Conservation (phyloP, 1,139 yeast species). For the Barnettozyma hawaiiensis region DNA sequence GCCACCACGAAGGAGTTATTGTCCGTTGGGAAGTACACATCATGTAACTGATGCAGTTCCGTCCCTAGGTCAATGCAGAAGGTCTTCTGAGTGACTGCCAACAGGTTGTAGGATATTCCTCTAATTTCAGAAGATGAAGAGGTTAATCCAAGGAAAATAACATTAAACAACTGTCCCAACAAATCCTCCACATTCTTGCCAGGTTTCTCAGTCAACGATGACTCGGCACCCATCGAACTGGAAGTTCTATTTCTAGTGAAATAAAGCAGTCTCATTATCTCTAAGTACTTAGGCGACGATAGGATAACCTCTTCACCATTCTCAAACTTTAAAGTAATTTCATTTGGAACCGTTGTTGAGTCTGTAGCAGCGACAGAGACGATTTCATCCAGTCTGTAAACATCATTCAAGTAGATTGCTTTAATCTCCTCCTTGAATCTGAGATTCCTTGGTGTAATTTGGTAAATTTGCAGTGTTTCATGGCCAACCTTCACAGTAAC, state of each 20-base stretch:
- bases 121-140: slow-evolving; percentile 55
- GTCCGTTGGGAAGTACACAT: slow-evolving; percentile 69
- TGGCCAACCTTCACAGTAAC: slow-evolving; percentile 67
- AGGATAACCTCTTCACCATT: slow-evolving; percentile 44
- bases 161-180: slow-evolving; percentile 58
- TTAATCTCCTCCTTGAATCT: slow-evolving; percentile 32
- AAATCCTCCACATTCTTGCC: slow-evolving; percentile 23
- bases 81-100: slow-evolving; percentile 58
- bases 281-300: slow-evolving; percentile 56
- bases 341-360: slow-evolving; percentile 45
- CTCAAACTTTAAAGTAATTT: slow-evolving; percentile 52
- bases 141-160: slow-evolving; percentile 63
- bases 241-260: slow-evolving; percentile 42
- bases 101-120: slow-evolving; percentile 55
- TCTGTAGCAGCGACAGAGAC: slow-evolving; percentile 48
- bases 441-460: slow-evolving; percentile 35
- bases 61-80: slow-evolving; percentile 60
- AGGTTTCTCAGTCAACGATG: slow-evolving; percentile 16
- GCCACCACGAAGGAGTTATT: slow-evolving; percentile 58
- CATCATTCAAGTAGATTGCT: slow-evolving; percentile 46
- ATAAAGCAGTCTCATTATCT: slow-evolving; percentile 62
- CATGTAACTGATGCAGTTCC: slow-evolving; percentile 50
- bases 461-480: slow-evolving; percentile 53
- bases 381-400: slow-evolving; percentile 46
- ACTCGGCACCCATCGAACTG: slow-evolving; percentile 11